phyloP scores from a whole-genome alignment of 164 flowering plant genomes.

The Sextonia rubra region DNA sequence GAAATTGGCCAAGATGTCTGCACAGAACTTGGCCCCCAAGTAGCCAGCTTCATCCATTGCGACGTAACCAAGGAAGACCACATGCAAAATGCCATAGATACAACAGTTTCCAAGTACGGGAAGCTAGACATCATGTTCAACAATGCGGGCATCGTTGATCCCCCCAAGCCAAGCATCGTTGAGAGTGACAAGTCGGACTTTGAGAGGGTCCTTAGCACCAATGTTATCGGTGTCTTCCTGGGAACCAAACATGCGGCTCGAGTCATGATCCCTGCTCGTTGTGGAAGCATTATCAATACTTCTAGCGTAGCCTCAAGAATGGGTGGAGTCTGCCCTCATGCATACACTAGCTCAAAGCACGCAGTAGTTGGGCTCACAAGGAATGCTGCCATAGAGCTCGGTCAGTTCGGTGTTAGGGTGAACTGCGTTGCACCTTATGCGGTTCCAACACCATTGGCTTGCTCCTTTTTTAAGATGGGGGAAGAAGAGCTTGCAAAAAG shows the following conservation, averaged over 20 bases:
- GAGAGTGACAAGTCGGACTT: constrained; percentile 27
- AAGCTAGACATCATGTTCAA: constrained; percentile 55
- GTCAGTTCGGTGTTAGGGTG: constrained; percentile 24
- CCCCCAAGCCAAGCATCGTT: constrained; percentile 17
- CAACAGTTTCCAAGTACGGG: constrained; percentile 24
- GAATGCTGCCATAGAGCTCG: constrained; percentile 38
- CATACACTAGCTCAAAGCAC: constrained; percentile 36
- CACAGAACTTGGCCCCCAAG: neutral
- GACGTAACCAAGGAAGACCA: constrained; percentile 42
- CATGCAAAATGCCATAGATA: constrained; percentile 23
- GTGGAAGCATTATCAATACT: constrained; percentile 32
- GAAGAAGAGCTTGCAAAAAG: neutral
- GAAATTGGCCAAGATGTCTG: neutral
- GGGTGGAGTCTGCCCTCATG: constrained; percentile 30
- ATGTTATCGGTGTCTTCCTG: constrained; percentile 25
- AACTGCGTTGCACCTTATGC: neutral
- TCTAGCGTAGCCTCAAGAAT: constrained; percentile 23
- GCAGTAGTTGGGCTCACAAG: constrained; percentile 37
- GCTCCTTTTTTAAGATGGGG: neutral
- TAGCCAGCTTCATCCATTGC: constrained; percentile 34
- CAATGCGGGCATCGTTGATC: constrained; percentile 38
- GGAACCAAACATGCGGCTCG: constrained; percentile 40
- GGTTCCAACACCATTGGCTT: neutral
- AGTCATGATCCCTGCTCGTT: constrained; percentile 32
- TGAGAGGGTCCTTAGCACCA: constrained; percentile 27